These are phyloP conservation scores for Teratosphaeria pseudoeucalypti DNA, from an alignment of 2,329 filamentous ascomycete species.

Conservation along the genomic window DNA sequence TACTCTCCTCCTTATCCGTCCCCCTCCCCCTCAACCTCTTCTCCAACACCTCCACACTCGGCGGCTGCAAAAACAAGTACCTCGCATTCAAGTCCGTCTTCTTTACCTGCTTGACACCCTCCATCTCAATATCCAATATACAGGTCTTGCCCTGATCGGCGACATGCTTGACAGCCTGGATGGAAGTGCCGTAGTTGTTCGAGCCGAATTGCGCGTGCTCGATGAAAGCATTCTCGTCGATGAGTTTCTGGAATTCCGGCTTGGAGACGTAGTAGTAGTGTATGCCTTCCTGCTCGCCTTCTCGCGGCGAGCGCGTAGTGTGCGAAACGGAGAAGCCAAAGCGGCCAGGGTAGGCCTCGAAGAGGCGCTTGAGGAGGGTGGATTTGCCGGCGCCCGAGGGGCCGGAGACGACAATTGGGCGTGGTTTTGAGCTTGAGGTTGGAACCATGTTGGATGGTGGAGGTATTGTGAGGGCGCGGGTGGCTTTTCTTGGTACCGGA, in stretches of 20 bases:
- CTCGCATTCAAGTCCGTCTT: slow-evolving; percentile 61
- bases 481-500: neutral
- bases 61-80: slow-evolving; percentile 78
- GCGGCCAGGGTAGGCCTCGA: slow-evolving; percentile 53
- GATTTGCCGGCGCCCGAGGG: slow-evolving; percentile 74
- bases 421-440: slow-evolving; percentile 17
- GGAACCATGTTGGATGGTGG: neutral
- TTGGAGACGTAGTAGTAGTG: slow-evolving; percentile 72
- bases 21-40: slow-evolving; percentile 60
- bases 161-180: slow-evolving; percentile 67
- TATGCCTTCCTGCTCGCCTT: slow-evolving; percentile 62
- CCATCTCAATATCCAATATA: slow-evolving; percentile 94
- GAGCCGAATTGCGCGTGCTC: slow-evolving; percentile 79
- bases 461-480: neutral
- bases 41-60: slow-evolving; percentile 64
- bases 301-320: slow-evolving; percentile 69
- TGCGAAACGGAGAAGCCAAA: slow-evolving; percentile 55
- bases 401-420: slow-evolving; percentile 68
- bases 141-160: slow-evolving; percentile 60
- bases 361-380: slow-evolving; percentile 64
- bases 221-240: slow-evolving; percentile 63
- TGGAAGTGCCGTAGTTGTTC: slow-evolving; percentile 79
- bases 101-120: slow-evolving; percentile 92
- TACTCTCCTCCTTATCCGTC: slow-evolving; percentile 65
- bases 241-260: slow-evolving; percentile 57